phyloP scores from a whole-genome alignment of 768 basidiomycete species.

The Auricularia heimuer region DNA sequence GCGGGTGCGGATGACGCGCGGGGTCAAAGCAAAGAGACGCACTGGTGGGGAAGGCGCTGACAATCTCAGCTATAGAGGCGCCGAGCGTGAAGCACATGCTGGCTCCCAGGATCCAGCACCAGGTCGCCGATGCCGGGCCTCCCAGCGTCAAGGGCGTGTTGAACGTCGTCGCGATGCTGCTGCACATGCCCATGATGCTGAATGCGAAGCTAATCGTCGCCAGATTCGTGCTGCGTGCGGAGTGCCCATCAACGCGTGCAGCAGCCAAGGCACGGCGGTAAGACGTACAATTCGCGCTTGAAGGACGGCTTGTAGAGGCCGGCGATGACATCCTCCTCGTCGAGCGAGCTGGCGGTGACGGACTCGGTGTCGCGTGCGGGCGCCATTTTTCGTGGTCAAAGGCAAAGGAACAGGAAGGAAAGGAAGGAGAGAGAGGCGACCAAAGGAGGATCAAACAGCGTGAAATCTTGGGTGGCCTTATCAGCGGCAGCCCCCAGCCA shows the following conservation, averaged over 20 bases:
- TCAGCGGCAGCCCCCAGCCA: no score
- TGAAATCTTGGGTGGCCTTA: no score
- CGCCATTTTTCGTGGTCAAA: background rate
- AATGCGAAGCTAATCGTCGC: constrained; percentile 11
- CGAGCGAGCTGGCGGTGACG: background rate
- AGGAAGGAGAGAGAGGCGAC: background rate
- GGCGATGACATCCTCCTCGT: constrained; percentile 1
- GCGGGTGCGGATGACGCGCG: background rate
- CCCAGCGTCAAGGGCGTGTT: constrained; percentile 28
- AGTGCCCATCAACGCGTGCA: background rate
- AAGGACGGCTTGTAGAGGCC: constrained; percentile 43
- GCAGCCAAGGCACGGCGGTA: no score
- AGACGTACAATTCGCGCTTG: constrained; percentile 59
- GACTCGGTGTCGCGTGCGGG: background rate
- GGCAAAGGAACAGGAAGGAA: background rate
- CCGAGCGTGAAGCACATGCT: constrained; percentile 19
- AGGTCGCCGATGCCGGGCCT: constrained; percentile 28
- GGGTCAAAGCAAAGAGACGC: background rate
- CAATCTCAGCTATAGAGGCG: constrained; percentile 18
- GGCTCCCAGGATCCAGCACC: constrained; percentile 28
- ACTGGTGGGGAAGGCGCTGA: constrained; percentile 15
- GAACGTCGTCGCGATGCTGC: constrained; percentile 28
- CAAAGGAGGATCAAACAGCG: no score
- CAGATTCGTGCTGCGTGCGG: constrained; percentile 27
- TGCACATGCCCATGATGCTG: constrained; percentile 13